phyloP scores from a whole-genome alignment of 768 basidiomycete genomes.

The Sistotremastrum niveocremeum region DNA sequence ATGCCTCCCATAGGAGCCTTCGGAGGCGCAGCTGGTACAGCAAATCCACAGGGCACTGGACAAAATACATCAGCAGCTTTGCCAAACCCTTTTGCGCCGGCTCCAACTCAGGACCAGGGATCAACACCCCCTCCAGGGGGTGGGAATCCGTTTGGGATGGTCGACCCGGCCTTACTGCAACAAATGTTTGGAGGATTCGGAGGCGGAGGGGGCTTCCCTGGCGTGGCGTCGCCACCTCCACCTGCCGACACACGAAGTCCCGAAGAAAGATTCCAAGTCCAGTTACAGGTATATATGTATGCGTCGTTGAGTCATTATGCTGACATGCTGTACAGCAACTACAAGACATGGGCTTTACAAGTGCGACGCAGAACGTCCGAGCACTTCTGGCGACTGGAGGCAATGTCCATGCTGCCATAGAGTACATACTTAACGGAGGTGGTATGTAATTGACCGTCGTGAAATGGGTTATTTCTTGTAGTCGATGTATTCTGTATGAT shows the following conservation, averaged over 20 bases:
- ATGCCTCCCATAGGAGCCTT: conserved; percentile 5
- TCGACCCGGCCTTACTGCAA: conserved; percentile 33
- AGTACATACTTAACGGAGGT: conserved; percentile 79
- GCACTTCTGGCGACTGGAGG: conserved; percentile 88
- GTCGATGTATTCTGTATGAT: too few species aligned
- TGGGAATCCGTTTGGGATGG: conserved; percentile 13
- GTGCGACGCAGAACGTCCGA: conserved; percentile 79
- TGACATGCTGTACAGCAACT: conserved; percentile 45
- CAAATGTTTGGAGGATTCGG: conserved; percentile 23
- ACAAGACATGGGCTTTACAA: conserved; percentile 89
- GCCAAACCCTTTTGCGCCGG: too few species aligned
- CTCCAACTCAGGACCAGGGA: neutral
- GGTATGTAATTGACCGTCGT: conserved; percentile 31
- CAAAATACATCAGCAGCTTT: too few species aligned
- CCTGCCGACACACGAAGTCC: conserved; percentile 63
- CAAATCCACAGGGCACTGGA: conserved; percentile 8
- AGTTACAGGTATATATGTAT: conserved; percentile 46
- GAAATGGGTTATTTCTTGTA: too few species aligned
- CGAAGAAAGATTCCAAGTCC: conserved; percentile 86
- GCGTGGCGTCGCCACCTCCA: conserved; percentile 23
- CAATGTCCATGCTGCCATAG: conserved; percentile 83
- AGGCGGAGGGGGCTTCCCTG: conserved; percentile 14
- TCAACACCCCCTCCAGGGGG: conserved; percentile 4
- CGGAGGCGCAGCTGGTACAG: conserved; percentile 13
- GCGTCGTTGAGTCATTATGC: neutral